Evolutionary conservation across 2,329 filamentous ascomycete species (phyloP).

Genomic region (Penicillium thymicola): DNA sequence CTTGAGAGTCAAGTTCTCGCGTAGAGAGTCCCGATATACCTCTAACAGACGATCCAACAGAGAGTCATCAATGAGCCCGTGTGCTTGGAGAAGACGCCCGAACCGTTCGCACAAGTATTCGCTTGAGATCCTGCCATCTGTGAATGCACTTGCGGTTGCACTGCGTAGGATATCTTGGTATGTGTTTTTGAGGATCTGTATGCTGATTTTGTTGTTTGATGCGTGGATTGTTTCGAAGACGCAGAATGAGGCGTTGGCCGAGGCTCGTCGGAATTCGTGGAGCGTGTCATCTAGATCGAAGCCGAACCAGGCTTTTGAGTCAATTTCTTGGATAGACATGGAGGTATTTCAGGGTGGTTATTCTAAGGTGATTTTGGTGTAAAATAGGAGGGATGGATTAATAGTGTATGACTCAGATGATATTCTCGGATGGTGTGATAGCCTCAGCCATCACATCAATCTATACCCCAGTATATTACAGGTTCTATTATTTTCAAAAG

Average conservation of each 20-base stretch:
- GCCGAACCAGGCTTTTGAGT: slow-evolving; percentile 39
- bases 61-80: slow-evolving; percentile 5
- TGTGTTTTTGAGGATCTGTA: slow-evolving; percentile 13
- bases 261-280: slow-evolving; percentile 47
- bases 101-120: slow-evolving; percentile 46
- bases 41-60: slow-evolving; percentile 10
- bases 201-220: slow-evolving; percentile 7
- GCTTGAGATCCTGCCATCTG: slow-evolving; percentile 44
- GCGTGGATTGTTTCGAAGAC: slow-evolving; percentile 32
- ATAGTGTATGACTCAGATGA: not conserved
- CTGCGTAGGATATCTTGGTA: slow-evolving; percentile 26
- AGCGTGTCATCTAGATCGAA: slow-evolving; percentile 52
- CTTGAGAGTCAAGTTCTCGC: slow-evolving; percentile 34
- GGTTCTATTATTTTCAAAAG: not conserved
- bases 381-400: not conserved
- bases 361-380: not conserved
- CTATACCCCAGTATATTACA: slow-evolving; percentile 7
- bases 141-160: slow-evolving; percentile 42
- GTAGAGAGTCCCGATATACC: slow-evolving; percentile 13
- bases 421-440: not conserved
- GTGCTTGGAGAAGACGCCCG: slow-evolving; percentile 27
- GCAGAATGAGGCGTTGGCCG: slow-evolving; percentile 32
- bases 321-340: slow-evolving; percentile 20
- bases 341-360: not conserved
- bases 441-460: not conserved